Percentiles rank a stretch among this genome's conserved stretches.
These are phyloP conservation scores for Theobroma cacao DNA, from an alignment of 345 rosid species.

Conservation along the genomic window DNA sequence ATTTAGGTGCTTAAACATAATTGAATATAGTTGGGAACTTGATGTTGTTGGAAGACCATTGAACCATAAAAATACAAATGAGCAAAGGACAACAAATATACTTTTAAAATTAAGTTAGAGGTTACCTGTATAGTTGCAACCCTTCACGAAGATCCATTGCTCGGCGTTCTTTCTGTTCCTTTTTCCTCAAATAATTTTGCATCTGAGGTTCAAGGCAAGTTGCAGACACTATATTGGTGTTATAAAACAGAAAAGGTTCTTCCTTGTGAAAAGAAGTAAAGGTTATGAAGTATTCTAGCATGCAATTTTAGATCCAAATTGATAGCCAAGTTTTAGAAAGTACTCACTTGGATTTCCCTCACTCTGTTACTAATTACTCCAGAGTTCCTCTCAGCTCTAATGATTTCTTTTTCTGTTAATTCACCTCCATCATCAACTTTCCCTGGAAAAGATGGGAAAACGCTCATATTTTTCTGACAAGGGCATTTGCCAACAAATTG, in stretches of 20 bases:
- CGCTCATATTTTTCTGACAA: not conserved
- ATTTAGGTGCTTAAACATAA: not conserved
- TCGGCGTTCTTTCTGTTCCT: slow-evolving; percentile 68
- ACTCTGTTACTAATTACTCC: slow-evolving; percentile 77
- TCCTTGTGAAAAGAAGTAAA: not conserved
- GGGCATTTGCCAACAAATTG: not conserved
- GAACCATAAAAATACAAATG: not conserved
- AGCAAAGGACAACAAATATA: not conserved
- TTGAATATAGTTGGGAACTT: not conserved
- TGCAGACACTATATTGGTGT: slow-evolving; percentile 11
- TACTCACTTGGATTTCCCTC: slow-evolving; percentile 87
- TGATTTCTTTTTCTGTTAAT: slow-evolving; percentile 83
- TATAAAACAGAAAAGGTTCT: not conserved
- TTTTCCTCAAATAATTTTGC: slow-evolving; percentile 74
- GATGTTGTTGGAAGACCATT: not conserved
- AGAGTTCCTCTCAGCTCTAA: slow-evolving; percentile 92
- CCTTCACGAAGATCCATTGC: slow-evolving; percentile 86
- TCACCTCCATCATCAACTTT: slow-evolving; percentile 65
- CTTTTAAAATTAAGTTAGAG: not conserved
- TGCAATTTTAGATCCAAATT: not conserved
- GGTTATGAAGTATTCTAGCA: not conserved
- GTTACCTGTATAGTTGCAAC: slow-evolving; percentile 69
- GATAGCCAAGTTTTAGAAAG: not conserved
- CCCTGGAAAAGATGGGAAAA: slow-evolving; percentile 39
- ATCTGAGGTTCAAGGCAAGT: slow-evolving; percentile 44